Evolutionary conservation across 805 yeast species (phyloP), one percentile per base, ranked within the genome.

Genomic region (Isabelozyma heimii): DNA sequence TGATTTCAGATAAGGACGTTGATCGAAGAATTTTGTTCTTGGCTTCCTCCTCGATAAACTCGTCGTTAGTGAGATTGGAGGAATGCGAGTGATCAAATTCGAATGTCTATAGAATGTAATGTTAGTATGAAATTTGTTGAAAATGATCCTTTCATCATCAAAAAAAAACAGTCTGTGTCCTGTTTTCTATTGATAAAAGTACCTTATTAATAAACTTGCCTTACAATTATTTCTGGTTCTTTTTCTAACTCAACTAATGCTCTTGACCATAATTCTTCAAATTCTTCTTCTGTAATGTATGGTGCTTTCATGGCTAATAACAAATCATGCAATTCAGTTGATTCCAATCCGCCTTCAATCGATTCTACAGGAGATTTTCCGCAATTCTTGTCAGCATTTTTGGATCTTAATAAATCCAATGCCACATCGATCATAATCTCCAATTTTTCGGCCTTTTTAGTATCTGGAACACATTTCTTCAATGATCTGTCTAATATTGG

Each of bases 171-270:
- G 1, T 30, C 35, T 2, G 35, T 30, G 5, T 15, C 4, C 40
- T 15, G 35, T 30, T 30, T 15, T 10, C 40, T 15, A 6, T 15
- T 37, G 40, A n/a, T n/a, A n/a, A 37, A n/a, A n/a, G 35, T 30
- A 30, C 9, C 40, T 12, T 37, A 35, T 47, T 57, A 64, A 63
- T 60, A 46, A 78, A 84, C 89, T 79, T 83, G 88, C 88, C 94
- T 85, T 80, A 87, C 86, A 69, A 79, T 82, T 62, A 85, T 77
- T 64, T 83, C 89, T 40, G 87, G 85, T 69, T 85, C 87, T 48
- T 72, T 75, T 52, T 81, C 80, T 53, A 89, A 75, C 57, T 83
- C 85, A 35, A 71, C 62, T 2, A 83, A 60, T n/a, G 85, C 85
- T 56, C 81, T 79, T 24, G 61, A 60, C 96, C 96, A 90, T 50